Conservation (phyloP, 768 basidiomycete species). For the Leccinum sublutescens region DNA sequence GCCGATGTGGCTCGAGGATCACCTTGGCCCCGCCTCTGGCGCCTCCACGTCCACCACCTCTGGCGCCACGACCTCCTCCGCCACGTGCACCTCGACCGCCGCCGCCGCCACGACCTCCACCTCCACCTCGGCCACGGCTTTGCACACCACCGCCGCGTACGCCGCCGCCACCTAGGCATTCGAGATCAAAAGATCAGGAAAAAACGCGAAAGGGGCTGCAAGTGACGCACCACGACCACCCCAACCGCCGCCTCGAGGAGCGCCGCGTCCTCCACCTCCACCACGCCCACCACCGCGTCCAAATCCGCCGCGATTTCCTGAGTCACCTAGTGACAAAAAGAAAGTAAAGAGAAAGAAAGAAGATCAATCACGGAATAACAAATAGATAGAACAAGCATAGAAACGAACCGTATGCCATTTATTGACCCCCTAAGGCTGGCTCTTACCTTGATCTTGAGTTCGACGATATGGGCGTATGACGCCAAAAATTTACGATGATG, state of each 20-base stretch:
- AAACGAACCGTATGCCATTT: constrained; percentile 38
- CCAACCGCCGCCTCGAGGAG: constrained; percentile 40
- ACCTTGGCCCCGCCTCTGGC: constrained; percentile 83
- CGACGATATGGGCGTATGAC: not conserved
- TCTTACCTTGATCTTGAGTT: constrained; percentile 14
- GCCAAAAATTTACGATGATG: constrained; percentile 12
- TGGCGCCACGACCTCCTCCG: constrained; percentile 46
- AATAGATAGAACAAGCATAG: not conserved
- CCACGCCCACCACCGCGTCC: constrained; percentile 44
- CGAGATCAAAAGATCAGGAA: constrained; percentile 1
- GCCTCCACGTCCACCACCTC: constrained; percentile 66
- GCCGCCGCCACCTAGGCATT: constrained; percentile 9
- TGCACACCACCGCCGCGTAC: constrained; percentile 29
- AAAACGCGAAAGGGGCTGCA: not conserved
- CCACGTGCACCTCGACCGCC: constrained; percentile 47
- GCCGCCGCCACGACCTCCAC: constrained; percentile 39
- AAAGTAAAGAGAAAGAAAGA: not conserved
- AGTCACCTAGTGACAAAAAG: constrained; percentile 39
- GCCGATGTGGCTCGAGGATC: constrained; percentile 92
- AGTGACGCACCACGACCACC: constrained; percentile 37
- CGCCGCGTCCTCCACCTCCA: constrained; percentile 38
- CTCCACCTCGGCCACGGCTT: constrained; percentile 32
- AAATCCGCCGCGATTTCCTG: constrained; percentile 79
- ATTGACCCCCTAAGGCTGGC: constrained; percentile 14
- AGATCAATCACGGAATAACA: not conserved